Base-by-base conservation (phyloP, 1,284 basidiomycete species). In the Cryptococcus wingfieldii region DNA sequence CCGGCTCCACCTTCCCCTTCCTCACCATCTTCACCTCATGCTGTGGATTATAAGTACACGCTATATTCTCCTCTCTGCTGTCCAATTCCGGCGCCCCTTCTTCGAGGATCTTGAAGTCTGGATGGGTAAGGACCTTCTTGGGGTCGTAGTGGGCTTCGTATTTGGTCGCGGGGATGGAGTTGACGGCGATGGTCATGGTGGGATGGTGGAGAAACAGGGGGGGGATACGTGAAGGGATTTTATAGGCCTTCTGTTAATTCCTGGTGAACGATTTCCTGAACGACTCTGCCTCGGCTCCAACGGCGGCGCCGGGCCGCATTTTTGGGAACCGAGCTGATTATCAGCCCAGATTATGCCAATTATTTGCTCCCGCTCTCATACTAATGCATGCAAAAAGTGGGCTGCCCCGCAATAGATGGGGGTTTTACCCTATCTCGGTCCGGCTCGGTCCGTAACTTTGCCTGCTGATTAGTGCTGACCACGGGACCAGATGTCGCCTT, bases 1-100 rank as follows among this genome's bases (percentile, higher is more conserved):
- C 68, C 16, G 78, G 65, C 34, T 56, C 63, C 1, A 70, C 69
- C 34, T 56, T 57, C 4, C 78, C 78, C 66, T 79, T 79, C 31
- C 68, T 55, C 28, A 79, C 66, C 61, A 79, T 61, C 55, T 78
- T 67, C 7, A 79, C 64, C 62, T 79, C 72, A 47, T 77, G 74
- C 9, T 63, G 63, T 1, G 69, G 70, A 52, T 77, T 77, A 60
- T 79, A 79, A 25, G 72, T 72, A 54, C 74, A 75, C 0, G 75
- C 77, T 9, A 79, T 54, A 59, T 76, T 76, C 28, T 62, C 64
- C 14, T 62, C 38, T 18, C 56, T 50, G 56, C 66, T 58, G 9
- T 53, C 41, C 34, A 69, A 56, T 45, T 58, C 65, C 10, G 65
- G 62, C 27, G 68, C 70, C 47, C 58, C 56, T 16, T 64, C 60